These are phyloP conservation scores for Aspergillus brunneoviolaceus DNA, from an alignment of 2,329 filamentous ascomycete genomes.

Conservation along the genomic window DNA sequence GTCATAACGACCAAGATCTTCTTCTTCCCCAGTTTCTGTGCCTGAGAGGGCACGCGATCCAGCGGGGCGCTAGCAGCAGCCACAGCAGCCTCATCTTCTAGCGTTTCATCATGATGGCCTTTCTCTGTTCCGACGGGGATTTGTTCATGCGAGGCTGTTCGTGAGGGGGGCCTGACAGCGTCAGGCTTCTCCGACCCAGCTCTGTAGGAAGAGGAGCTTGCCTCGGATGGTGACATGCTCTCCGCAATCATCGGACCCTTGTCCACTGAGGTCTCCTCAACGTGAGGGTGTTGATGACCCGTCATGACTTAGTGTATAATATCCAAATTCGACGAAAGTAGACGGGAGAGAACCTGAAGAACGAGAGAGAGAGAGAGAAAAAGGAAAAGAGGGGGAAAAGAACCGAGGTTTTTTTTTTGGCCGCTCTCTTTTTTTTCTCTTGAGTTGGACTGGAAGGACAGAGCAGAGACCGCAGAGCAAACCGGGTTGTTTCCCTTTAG, in stretches of 20 bases:
- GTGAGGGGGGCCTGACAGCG: background rate
- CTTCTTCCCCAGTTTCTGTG: constrained; percentile 40
- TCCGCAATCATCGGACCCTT: background rate
- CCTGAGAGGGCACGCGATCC: constrained; percentile 38
- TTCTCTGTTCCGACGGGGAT: background rate
- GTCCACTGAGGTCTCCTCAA: background rate
- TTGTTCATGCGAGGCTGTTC: background rate
- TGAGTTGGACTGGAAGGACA: too few species aligned
- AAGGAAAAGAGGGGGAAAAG: background rate
- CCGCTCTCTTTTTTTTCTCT: too few species aligned
- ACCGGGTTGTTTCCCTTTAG: background rate
- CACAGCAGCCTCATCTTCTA: background rate
- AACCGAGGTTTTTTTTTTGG: too few species aligned
- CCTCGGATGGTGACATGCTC: background rate
- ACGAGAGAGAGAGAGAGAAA: background rate
- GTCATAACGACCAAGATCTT: constrained; percentile 44
- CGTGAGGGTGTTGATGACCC: background rate
- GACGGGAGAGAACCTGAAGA: background rate
- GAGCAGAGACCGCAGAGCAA: background rate
- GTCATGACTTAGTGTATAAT: background rate
- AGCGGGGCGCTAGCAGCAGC: constrained; percentile 22
- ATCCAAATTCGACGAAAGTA: background rate
- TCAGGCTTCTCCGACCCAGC: background rate
- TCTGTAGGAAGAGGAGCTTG: background rate
- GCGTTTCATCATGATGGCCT: background rate